phyloP scores from a whole-genome alignment of 352 stramenopile genomes.

The Pythium utonaiense region DNA sequence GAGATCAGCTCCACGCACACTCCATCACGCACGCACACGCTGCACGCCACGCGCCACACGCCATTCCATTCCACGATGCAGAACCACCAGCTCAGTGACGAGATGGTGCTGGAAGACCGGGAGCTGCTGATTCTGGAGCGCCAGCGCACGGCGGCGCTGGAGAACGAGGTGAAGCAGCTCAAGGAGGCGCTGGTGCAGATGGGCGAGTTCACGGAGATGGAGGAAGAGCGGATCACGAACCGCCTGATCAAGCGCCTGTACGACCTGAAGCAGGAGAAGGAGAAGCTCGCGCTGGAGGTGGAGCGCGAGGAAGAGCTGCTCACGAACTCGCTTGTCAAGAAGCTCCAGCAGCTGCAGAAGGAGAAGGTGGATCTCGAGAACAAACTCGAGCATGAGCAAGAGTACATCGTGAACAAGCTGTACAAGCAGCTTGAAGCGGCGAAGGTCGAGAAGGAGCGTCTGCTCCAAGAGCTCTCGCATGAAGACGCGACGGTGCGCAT shows the following conservation, averaged over 20 bases:
- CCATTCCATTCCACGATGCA: slow-evolving; percentile 6
- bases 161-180: slow-evolving; percentile 63
- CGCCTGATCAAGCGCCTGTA: slow-evolving; percentile 76
- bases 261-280: slow-evolving; percentile 85
- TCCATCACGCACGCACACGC: not conserved
- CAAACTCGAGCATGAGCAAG: slow-evolving; percentile 89
- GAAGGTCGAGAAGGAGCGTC: slow-evolving; percentile 60
- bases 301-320: slow-evolving; percentile 89
- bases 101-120: slow-evolving; percentile 35
- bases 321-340: slow-evolving; percentile 89
- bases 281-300: slow-evolving; percentile 84
- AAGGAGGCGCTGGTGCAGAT: slow-evolving; percentile 70
- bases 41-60: not conserved
- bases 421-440: slow-evolving; percentile 78
- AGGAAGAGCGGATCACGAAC: slow-evolving; percentile 84
- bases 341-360: slow-evolving; percentile 80
- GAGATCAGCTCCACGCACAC: too few species aligned
- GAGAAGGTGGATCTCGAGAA: slow-evolving; percentile 92
- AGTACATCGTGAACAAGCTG: slow-evolving; percentile 92
- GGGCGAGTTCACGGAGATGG: slow-evolving; percentile 79
- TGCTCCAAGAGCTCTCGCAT: slow-evolving; percentile 61
- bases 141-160: slow-evolving; percentile 66
- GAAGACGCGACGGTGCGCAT: slow-evolving; percentile 62
- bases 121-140: slow-evolving; percentile 71
- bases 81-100: slow-evolving; percentile 23